Evolutionary conservation across 768 basidiomycete species (phyloP), one percentile per base, ranked within the genome.

Genomic region (Mycena epipterygia): DNA sequence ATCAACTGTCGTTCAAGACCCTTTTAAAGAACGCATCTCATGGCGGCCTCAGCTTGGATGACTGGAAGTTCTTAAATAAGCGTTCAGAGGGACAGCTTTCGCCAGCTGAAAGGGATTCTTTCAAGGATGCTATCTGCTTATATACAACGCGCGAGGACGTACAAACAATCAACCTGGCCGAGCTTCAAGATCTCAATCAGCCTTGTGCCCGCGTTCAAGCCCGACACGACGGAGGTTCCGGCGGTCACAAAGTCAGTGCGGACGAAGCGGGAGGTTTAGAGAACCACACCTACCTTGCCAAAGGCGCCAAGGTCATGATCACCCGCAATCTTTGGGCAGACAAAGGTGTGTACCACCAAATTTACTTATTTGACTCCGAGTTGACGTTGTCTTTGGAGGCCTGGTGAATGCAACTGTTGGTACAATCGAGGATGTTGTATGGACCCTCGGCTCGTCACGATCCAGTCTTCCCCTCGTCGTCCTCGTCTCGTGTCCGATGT

Each of bases 381-480:
- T 35, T 41, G 2, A 13, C 23, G 5, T 33, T 32, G 21, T 25
- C 16, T 7, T 27, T 42, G 6, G 33, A 74, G 73, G 65, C 5
- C 66, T 74, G 12, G 66, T 74, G 9, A 71, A 74, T 33, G 73
- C 69, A 1, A 71, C 73, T 7, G 32, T 68, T 12, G 70, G 70
- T 4, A 52, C 27, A 27, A 52, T 74, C 14, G 67, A 71, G 32
- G 73, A 73, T 35, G 56, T 75, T n/a, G 33, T 73, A n/a, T 75
- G 74, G 74, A 5, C 29, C 0, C 56, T 11, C 29, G 73, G 74
- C 0, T 44, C 73, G 5, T 35, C 39, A 17, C 57, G 58, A 23
- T 66, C 67, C 0, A 73, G 74, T 29, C 58, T 74, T 1, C 73
- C 73, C 5, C 48, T 74, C 3, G 75, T 64, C 16, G 73, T 76